phyloP scores from a whole-genome alignment of 139 green algal species.

The Chlorella ohadii region DNA sequence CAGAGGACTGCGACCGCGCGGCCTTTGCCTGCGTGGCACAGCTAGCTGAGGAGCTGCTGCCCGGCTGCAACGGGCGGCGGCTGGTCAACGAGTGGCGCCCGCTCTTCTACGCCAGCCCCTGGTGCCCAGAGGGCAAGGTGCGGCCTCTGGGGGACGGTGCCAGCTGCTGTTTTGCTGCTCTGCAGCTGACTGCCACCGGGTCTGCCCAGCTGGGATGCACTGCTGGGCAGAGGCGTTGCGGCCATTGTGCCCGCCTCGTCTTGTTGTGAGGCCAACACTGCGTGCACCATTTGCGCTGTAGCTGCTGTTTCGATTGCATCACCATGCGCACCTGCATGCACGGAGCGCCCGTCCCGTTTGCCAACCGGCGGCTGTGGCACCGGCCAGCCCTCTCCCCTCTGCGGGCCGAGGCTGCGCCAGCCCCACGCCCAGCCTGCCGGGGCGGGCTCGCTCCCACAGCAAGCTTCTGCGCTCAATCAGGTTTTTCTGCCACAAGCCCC shows the following conservation, averaged over 20 bases:
- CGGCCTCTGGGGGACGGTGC: too few relatives aligned
- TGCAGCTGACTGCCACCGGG: too few relatives aligned
- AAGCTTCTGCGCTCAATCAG: slow-evolving; percentile 32
- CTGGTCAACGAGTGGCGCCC: slow-evolving; percentile 36
- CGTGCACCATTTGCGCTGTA: too few relatives aligned
- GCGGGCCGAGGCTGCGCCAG: not conserved
- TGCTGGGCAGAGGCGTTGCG: too few relatives aligned
- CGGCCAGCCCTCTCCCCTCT: not conserved
- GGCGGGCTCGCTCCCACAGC: not conserved
- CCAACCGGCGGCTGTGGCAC: not conserved
- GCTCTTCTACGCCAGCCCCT: slow-evolving; percentile 39
- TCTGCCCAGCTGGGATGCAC: not conserved
- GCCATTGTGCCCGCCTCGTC: not conserved
- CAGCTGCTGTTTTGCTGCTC: too few relatives aligned
- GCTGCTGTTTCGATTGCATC: not conserved
- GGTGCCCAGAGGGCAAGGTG: slow-evolving; percentile 50
- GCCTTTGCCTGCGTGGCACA: slow-evolving; percentile 30
- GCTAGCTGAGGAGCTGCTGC: slow-evolving; percentile 33
- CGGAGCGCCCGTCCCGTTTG: slow-evolving; percentile 1
- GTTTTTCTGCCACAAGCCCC: slow-evolving; percentile 51
- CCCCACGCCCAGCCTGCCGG: not conserved
- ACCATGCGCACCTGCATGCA: not conserved
- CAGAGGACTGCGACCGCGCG: slow-evolving; percentile 31
- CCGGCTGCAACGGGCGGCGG: slow-evolving; percentile 7
- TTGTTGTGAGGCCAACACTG: too few relatives aligned